Percentiles rank a stretch among this genome's conserved stretches.
Conservation (phyloP, 2,329 filamentous ascomycete species). For the Cadophora sp. region DNA sequence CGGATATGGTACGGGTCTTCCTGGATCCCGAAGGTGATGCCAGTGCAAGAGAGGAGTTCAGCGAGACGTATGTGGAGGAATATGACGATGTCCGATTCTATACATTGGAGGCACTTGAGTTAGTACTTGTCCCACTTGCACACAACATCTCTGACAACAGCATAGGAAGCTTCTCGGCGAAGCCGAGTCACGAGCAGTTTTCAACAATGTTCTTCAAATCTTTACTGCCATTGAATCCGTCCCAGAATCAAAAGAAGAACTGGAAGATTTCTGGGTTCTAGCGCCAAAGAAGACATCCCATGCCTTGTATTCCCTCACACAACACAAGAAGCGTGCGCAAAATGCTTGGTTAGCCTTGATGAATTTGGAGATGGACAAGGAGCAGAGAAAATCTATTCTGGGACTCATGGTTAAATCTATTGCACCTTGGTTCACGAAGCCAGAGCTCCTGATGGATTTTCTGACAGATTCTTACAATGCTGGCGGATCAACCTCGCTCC, state of each 20-base stretch:
- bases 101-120: slow-evolving; percentile 78
- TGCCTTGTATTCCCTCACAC: slow-evolving; percentile 65
- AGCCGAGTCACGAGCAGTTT: slow-evolving; percentile 43
- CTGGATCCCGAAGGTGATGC: slow-evolving; percentile 63
- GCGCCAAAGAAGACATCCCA: slow-evolving; percentile 72
- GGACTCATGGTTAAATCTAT: slow-evolving; percentile 78
- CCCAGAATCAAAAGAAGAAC: slow-evolving; percentile 69
- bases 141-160: slow-evolving; percentile 25
- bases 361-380: slow-evolving; percentile 67
- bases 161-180: slow-evolving; percentile 46
- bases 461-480: slow-evolving; percentile 91
- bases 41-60: slow-evolving; percentile 72
- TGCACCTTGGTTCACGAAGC: slow-evolving; percentile 86
- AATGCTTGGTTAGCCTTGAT: slow-evolving; percentile 87
- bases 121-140: slow-evolving; percentile 46
- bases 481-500: slow-evolving; percentile 84
- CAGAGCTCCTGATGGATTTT: slow-evolving; percentile 94
- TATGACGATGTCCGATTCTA: slow-evolving; percentile 87
- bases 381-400: slow-evolving; percentile 81
- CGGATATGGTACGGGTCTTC: slow-evolving; percentile 67
- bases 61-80: slow-evolving; percentile 77
- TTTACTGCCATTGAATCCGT: slow-evolving; percentile 73
- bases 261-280: slow-evolving; percentile 72
- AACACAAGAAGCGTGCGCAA: slow-evolving; percentile 82
- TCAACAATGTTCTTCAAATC: slow-evolving; percentile 66